These are phyloP conservation scores for Blastobotrys serpentis DNA, from an alignment of 1,139 yeast species.

Conservation along the genomic window DNA sequence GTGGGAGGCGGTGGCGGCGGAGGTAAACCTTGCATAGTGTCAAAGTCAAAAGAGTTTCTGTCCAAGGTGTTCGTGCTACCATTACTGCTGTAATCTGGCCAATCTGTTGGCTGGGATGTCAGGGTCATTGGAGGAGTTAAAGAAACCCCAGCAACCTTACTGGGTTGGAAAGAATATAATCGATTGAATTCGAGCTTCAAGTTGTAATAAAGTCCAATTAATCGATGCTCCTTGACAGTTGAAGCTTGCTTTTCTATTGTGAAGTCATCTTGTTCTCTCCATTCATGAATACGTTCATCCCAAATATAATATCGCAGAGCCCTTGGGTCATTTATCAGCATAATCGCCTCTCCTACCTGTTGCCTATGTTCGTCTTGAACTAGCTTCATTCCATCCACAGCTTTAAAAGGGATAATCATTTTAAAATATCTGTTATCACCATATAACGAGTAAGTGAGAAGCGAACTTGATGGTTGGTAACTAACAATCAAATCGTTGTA, in stretches of 20 bases:
- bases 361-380: constrained; percentile 16
- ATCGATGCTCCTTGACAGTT: constrained; percentile 25
- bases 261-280: constrained; percentile 35
- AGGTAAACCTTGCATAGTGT: neutral
- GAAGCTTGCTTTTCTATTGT: constrained; percentile 34
- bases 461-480: constrained; percentile 27
- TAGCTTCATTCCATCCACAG: constrained; percentile 25
- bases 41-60: neutral
- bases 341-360: constrained; percentile 26
- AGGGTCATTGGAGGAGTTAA: constrained; percentile 17
- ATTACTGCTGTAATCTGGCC: neutral
- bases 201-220: constrained; percentile 29
- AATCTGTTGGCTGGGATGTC: constrained; percentile 5
- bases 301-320: constrained; percentile 28
- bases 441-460: constrained; percentile 31
- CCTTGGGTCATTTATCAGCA: constrained; percentile 28
- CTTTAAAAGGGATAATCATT: constrained; percentile 30
- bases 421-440: constrained; percentile 31
- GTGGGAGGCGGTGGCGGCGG: neutral
- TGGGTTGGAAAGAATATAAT: constrained; percentile 29
- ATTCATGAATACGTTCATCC: constrained; percentile 19
- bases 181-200: constrained; percentile 25
- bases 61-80: no score
- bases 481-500: constrained; percentile 30
- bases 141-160: constrained; percentile 23